Percentiles rank a stretch among this genome's conserved stretches.
Conservation (phyloP, 495 filamentous ascomycete genomes). For the Baudoinia panamericana region DNA sequence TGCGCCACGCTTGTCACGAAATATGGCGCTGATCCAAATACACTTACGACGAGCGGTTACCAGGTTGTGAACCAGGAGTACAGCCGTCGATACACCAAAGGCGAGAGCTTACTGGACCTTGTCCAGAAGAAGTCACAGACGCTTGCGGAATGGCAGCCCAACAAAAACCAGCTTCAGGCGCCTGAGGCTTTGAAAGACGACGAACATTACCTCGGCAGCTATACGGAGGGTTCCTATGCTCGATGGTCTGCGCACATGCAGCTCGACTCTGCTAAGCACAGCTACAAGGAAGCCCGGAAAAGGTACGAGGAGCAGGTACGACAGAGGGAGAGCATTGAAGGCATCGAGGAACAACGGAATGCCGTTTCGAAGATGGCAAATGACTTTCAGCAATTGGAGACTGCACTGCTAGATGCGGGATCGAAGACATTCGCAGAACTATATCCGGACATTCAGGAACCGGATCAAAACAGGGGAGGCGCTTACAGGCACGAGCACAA, state of each 20-base stretch:
- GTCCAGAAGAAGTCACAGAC: conserved; percentile 37
- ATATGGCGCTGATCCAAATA: conserved; percentile 41
- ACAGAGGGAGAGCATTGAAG: conserved; percentile 28
- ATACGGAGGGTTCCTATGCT: conserved; percentile 40
- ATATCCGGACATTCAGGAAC: conserved; percentile 38
- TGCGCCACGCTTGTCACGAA: conserved; percentile 42
- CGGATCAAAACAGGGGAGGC: conserved; percentile 13
- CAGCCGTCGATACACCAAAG: conserved; percentile 15
- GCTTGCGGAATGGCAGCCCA: conserved; percentile 34
- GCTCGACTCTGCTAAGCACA: conserved; percentile 16
- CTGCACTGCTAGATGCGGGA: conserved; percentile 37
- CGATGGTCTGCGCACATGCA: conserved; percentile 35
- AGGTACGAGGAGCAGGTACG: conserved; percentile 24
- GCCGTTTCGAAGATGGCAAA: conserved; percentile 36
- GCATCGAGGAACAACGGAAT: conserved; percentile 37
- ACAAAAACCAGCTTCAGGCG: conserved; percentile 14
- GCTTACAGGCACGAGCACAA: no score
- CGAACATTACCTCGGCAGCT: conserved; percentile 31
- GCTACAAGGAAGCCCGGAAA: conserved; percentile 8
- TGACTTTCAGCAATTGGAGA: conserved; percentile 42
- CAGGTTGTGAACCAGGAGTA: conserved; percentile 22
- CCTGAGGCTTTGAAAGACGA: conserved; percentile 26
- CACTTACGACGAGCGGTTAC: conserved; percentile 31
- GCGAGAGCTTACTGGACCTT: conserved; percentile 42
- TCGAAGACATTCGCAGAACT: conserved; percentile 55